Evolutionary conservation across 345 rosid genomes (phyloP).

Genomic region (Corymbia maculata): DNA sequence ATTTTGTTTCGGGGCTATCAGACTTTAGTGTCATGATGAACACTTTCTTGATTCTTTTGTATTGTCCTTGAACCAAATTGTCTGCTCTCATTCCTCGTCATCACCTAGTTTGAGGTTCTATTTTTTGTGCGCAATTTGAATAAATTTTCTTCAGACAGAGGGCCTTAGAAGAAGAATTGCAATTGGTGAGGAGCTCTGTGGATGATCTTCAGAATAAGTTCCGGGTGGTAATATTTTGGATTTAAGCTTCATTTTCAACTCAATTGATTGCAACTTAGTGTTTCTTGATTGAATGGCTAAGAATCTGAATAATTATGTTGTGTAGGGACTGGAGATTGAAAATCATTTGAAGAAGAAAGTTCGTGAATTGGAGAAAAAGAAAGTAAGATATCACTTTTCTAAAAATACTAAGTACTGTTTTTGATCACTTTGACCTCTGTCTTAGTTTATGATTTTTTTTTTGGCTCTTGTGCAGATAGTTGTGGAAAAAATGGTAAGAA

Average conservation of each 20-base stretch:
- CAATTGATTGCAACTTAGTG: neutral
- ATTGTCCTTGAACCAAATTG: neutral
- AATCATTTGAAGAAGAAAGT: slow-evolving; percentile 82
- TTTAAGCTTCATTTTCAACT: neutral
- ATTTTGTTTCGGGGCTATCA: neutral
- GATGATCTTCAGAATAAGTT: slow-evolving; percentile 73
- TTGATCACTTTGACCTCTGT: neutral
- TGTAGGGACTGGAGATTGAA: slow-evolving; percentile 91
- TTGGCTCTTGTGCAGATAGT: slow-evolving; percentile 38
- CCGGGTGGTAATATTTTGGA: slow-evolving; percentile 50
- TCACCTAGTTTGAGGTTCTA: neutral
- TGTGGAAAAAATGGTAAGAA: slow-evolving; percentile 39
- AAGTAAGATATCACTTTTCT: slow-evolving; percentile 27
- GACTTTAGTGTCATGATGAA: neutral
- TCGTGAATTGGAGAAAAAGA: slow-evolving; percentile 69
- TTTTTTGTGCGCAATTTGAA: slow-evolving; percentile 26
- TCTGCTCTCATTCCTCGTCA: neutral
- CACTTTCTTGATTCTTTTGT: neutral
- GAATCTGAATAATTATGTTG: slow-evolving; percentile 3
- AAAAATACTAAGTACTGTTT: neutral
- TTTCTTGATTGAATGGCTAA: neutral
- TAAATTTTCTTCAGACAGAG: slow-evolving; percentile 91
- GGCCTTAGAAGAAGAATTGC: slow-evolving; percentile 82
- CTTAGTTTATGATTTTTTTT: slow-evolving; percentile 1
- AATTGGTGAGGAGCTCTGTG: slow-evolving; percentile 36